phyloP scores from a whole-genome alignment of 805 yeast species.

The Ogataea trehaloabstinens region DNA sequence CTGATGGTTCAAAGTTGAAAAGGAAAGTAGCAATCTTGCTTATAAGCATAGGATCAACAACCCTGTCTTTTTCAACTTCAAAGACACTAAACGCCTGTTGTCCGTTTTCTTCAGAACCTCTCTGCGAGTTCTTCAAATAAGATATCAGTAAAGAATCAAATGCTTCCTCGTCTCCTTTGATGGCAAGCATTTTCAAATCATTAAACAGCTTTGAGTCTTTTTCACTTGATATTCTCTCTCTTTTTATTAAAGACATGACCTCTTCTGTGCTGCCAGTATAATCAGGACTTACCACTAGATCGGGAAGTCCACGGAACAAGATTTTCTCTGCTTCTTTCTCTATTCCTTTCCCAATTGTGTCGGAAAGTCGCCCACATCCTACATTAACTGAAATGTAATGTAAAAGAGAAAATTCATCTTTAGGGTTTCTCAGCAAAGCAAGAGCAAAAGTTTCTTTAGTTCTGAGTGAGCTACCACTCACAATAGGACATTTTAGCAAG shows the following conservation, averaged over 20 bases:
- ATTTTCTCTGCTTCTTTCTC: conserved; percentile 7
- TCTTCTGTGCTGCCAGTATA: conserved; percentile 22
- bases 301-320: conserved; percentile 25
- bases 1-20: conserved; percentile 31
- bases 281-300: conserved; percentile 18
- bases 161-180: conserved; percentile 26
- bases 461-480: conserved; percentile 42
- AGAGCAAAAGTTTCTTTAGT: conserved; percentile 42
- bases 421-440: conserved; percentile 38
- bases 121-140: conserved; percentile 28
- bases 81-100: conserved; percentile 42
- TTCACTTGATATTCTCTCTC: conserved; percentile 17
- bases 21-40: conserved; percentile 37
- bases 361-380: conserved; percentile 66
- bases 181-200: conserved; percentile 22
- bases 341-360: conserved; percentile 66
- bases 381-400: conserved; percentile 51
- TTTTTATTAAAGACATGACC: conserved; percentile 22
- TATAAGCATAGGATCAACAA: conserved; percentile 59
- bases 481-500: conserved; percentile 33
- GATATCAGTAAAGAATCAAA: conserved; percentile 30
- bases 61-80: conserved; percentile 64
- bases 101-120: conserved; percentile 19
- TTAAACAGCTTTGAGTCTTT: conserved; percentile 30
- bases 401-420: conserved; percentile 42